These are phyloP conservation scores for Sporothrix luriei DNA, from an alignment of 2,329 filamentous ascomycete genomes.

Conservation along the genomic window DNA sequence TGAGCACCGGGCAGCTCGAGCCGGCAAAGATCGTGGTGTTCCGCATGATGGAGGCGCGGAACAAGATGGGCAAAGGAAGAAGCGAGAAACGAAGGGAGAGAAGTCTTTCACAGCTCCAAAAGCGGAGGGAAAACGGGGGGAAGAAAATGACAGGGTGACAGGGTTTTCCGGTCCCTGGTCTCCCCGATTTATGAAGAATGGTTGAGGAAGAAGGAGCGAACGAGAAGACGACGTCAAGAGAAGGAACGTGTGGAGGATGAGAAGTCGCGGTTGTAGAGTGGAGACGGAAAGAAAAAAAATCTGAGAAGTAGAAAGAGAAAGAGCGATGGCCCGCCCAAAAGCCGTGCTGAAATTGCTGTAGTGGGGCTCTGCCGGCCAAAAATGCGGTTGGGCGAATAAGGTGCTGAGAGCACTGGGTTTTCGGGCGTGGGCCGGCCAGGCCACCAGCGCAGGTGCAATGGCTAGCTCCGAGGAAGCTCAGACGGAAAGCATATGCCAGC, in stretches of 20 bases:
- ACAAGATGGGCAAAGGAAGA: neutral
- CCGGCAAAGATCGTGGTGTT: slow-evolving; percentile 70
- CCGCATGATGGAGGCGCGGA: slow-evolving; percentile 35
- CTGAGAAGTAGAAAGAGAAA: slow-evolving; percentile 13
- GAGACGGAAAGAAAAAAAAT: slow-evolving; percentile 28
- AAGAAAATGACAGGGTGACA: neutral
- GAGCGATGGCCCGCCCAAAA: slow-evolving; percentile 38
- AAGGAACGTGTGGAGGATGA: slow-evolving; percentile 1
- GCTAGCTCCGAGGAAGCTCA: neutral
- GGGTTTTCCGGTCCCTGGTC: slow-evolving; percentile 17
- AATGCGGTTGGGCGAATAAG: slow-evolving; percentile 19
- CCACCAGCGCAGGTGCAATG: neutral
- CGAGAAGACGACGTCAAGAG: neutral
- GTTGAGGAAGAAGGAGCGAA: neutral
- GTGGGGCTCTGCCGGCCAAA: slow-evolving; percentile 16
- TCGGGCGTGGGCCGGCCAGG: neutral
- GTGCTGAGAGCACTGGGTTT: neutral
- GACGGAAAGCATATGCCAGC: neutral
- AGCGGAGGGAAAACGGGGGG: slow-evolving; percentile 6
- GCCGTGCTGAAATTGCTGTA: slow-evolving; percentile 23
- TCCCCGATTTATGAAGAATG: slow-evolving; percentile 15
- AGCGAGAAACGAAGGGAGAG: neutral
- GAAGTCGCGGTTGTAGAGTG: slow-evolving; percentile 28
- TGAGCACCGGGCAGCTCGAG: slow-evolving; percentile 67
- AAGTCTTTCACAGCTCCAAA: neutral